Evolutionary conservation across 257 asterid species (phyloP).

Genomic region (Solanum pinnatisectum): DNA sequence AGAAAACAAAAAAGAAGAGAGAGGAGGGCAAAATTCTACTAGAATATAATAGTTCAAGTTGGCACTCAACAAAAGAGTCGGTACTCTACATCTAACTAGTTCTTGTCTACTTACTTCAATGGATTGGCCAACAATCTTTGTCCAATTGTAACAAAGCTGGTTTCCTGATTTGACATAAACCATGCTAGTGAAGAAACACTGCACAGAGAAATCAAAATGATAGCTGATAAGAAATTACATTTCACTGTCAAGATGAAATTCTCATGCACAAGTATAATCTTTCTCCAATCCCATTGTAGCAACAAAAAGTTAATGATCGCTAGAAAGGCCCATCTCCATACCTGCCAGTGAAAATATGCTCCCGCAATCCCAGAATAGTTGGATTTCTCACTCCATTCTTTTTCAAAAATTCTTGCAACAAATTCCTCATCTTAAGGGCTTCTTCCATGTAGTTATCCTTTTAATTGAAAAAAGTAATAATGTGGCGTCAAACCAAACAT

Average conservation of each 20-base stretch:
- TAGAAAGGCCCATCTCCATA: constrained; percentile 5
- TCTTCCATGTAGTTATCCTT: constrained; percentile 98
- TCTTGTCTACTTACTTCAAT: constrained; percentile 57
- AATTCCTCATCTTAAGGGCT: constrained; percentile 92
- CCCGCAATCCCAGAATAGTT: constrained; percentile 90
- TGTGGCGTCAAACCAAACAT: not conserved
- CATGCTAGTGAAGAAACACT: constrained; percentile 99
- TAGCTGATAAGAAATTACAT: not conserved
- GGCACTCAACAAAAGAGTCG: constrained; percentile 3
- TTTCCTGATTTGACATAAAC: constrained; percentile 95
- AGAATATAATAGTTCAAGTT: not conserved
- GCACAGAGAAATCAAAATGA: constrained; percentile 8
- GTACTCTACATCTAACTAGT: constrained; percentile 4
- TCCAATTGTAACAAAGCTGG: constrained; percentile 92
- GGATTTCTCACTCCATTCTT: constrained; percentile 86
- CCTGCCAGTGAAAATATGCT: constrained; percentile 98
- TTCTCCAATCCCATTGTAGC: not conserved
- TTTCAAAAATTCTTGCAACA: constrained; percentile 80
- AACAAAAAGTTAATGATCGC: not conserved
- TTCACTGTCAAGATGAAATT: not conserved
- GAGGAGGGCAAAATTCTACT: not conserved
- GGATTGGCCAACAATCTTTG: constrained; percentile 95
- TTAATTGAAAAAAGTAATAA: constrained; percentile 7
- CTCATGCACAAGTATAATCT: not conserved
- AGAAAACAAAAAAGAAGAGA: not conserved